Evolutionary conservation across 1,284 basidiomycete genomes (phyloP).

Genomic region (Cutaneotrichosporon arboriforme): DNA sequence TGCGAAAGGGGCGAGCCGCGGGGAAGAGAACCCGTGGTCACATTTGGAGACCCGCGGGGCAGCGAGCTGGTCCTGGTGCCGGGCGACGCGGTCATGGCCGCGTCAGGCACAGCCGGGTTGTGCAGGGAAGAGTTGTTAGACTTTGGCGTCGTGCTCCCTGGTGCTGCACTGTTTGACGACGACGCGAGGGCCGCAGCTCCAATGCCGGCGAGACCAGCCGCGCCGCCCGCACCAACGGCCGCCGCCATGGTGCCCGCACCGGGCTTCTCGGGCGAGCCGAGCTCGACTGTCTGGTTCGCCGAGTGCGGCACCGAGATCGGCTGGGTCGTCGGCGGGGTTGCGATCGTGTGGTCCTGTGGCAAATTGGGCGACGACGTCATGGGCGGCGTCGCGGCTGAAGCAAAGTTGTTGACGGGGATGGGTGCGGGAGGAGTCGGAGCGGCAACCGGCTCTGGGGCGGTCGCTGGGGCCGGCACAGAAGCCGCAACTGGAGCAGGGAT

Average conservation of each 20-base stretch:
- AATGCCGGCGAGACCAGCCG: background rate
- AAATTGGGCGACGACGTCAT: too few relatives aligned
- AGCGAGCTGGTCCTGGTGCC: too few relatives aligned
- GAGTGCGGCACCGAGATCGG: background rate
- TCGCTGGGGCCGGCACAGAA: background rate
- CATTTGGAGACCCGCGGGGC: too few relatives aligned
- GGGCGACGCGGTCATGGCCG: too few relatives aligned
- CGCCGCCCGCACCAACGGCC: background rate
- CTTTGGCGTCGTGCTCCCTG: background rate
- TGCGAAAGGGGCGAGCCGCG: background rate
- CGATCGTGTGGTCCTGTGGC: background rate
- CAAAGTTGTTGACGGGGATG: too few relatives aligned
- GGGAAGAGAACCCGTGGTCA: background rate
- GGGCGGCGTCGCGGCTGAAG: too few relatives aligned
- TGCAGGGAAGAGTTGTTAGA: background rate
- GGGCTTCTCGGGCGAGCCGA: background rate
- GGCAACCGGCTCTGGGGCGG: background rate
- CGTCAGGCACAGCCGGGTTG: too few relatives aligned
- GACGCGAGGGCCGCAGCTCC: background rate
- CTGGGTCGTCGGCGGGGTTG: background rate
- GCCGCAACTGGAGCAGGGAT: background rate
- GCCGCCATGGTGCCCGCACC: background rate
- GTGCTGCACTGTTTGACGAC: background rate
- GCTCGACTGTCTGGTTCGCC: background rate
- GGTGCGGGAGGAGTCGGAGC: background rate